Base-by-base conservation (phyloP, 2,329 filamentous ascomycete species). In the Onygenales sp. region DNA sequence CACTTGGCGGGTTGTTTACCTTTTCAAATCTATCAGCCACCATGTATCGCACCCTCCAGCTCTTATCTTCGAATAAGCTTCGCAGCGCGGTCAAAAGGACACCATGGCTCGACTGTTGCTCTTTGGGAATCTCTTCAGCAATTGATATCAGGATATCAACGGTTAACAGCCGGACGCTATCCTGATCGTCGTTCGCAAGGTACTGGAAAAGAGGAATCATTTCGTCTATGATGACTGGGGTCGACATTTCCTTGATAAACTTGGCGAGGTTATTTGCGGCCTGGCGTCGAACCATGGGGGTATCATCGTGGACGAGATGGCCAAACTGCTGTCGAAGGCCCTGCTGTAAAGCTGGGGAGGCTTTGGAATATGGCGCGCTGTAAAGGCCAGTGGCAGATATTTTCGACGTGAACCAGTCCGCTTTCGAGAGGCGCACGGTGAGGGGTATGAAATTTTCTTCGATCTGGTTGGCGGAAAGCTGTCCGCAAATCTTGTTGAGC, bases 351-450 rank as follows among this genome's bases (percentile, higher is more conserved):
- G 84, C 80, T 50, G 86, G 81, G 52, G 89, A 86, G 56, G 93
- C 89, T 77, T 94, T 95, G 65, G 85, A 86, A 78, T 98, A 98
- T 59, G 93, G 92, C 48, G 85, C 83, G 69, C 88, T 93, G 77
- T 92, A 98, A 58, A 98, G 86, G 58, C 93, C 93, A 60, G 92
- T 95, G 58, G 92, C 93, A 34, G 93, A 98, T 60, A 98, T 93
- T 77, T 97, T 98, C 60, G 93, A 97, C 54, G 93, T 98, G 74
- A 98, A 98, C 93, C 93, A 98, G 75, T 98, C 93, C 74, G 93
- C 93, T 81, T 97, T 98, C 60, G 93, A 94, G 57, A 98, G 87
- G 68, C 93, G 89, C 67, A 95, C 83, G 56, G 91, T 91, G 67
- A 98, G 85, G 57, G 93, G 93, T 63, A 98, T 92, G 76, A 97